A percentile compares a stretch with the other conserved stretches of the same genome.
Conservation (phyloP, 305 asterid species). For the Striga hermonthica region DNA sequence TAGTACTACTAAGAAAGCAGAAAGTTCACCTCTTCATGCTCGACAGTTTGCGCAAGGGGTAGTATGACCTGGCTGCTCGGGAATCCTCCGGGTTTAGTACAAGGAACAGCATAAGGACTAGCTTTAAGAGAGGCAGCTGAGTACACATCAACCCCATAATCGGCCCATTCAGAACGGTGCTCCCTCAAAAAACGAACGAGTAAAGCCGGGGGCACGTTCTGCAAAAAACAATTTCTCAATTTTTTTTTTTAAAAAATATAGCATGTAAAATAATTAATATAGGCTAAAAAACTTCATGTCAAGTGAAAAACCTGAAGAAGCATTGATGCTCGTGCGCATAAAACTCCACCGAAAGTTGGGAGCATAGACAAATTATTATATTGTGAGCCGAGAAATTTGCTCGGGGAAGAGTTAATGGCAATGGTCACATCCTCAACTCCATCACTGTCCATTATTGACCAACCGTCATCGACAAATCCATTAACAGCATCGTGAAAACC, state of each 20-base stretch:
- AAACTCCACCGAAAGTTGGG: constrained; percentile 79
- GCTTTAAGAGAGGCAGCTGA: constrained; percentile 87
- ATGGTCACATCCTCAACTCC: constrained; percentile 90
- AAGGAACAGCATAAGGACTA: constrained; percentile 78
- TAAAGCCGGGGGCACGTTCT: constrained; percentile 94
- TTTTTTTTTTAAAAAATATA: not conserved
- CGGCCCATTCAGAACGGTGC: constrained; percentile 98
- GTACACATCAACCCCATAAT: constrained; percentile 83
- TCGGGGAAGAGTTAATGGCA: constrained; percentile 74
- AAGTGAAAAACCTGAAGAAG: constrained; percentile 68
- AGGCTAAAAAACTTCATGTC: too few species aligned
- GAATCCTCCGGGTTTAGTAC: constrained; percentile 72
- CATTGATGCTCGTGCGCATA: constrained; percentile 97
- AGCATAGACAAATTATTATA: constrained; percentile 61
- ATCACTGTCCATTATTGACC: constrained; percentile 82
- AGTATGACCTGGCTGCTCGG: constrained; percentile 87
- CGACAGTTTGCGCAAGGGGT: constrained; percentile 86
- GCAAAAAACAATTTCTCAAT: constrained; percentile 21
- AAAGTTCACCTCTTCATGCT: constrained; percentile 79
- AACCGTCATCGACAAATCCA: constrained; percentile 92
- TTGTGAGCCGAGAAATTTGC: constrained; percentile 71
- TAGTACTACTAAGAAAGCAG: constrained; percentile 5
- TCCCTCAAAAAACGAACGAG: constrained; percentile 91
- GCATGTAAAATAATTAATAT: too few species aligned
- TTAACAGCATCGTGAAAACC: constrained; percentile 94